These are phyloP conservation scores for Phialophora chinensis DNA, from an alignment of 2,329 filamentous ascomycete species.

Conservation along the genomic window DNA sequence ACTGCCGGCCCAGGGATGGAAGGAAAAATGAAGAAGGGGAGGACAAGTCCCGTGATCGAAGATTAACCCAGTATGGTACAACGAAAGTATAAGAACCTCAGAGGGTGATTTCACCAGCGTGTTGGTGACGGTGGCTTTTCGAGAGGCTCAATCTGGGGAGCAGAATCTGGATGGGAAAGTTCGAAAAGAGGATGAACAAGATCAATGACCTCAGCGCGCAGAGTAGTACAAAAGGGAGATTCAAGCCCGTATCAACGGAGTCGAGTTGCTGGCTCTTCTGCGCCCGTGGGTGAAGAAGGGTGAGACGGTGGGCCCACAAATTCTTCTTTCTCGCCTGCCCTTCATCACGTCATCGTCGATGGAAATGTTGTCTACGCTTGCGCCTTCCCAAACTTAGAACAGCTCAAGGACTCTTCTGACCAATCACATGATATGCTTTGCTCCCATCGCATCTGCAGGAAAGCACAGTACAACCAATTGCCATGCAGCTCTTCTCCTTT, in stretches of 20 bases:
- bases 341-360: conserved; percentile 2
- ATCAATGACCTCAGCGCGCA: conserved; percentile 30
- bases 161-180: conserved; percentile 12
- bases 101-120: conserved; percentile 1
- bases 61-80: conserved; percentile 1
- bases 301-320: neutral
- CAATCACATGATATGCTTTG: neutral
- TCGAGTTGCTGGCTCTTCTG: neutral
- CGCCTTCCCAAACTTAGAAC: conserved; percentile 1
- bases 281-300: neutral
- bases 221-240: neutral
- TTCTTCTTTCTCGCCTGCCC: neutral
- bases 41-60: conserved; percentile 23
- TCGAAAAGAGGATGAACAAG: conserved; percentile 18
- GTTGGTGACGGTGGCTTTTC: conserved; percentile 14
- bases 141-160: conserved; percentile 4
- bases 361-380: neutral
- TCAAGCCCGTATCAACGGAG: neutral
- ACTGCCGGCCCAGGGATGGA: neutral
- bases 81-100: neutral
- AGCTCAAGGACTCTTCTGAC: neutral
- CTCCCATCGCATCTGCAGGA: neutral
- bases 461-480: neutral
- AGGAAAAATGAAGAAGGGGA: neutral
- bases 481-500: neutral